Evolutionary conservation across 306 rosid genomes (phyloP), one percentile per base, ranked within the genome.

Genomic region (Vigna nakashimae): DNA sequence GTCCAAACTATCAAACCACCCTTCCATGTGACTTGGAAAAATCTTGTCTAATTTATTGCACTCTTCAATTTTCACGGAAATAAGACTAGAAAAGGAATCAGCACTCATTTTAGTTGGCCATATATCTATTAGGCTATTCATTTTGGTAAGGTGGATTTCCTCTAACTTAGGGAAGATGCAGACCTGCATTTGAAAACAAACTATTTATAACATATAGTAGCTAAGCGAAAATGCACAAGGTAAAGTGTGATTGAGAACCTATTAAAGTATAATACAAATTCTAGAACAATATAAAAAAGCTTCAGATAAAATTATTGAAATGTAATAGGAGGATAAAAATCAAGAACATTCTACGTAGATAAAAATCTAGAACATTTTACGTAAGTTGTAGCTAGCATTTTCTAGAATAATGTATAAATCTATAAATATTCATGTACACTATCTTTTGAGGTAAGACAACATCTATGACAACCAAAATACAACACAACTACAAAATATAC

Each of bases 101-200:
- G 1, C 18, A 22, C 22, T 18, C 3, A 68, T 46, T 20, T 51
- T 18, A 6, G 15, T 16, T 2, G 28, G 62, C 84, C 80, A 80
- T 14, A 80, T 65, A 10, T 24, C 9, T 7, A 9, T 80, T 48
- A 80, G 18, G 4, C 0, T 32, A 10, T 22, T 4, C 84, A 80
- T 73, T 17, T 10, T 0, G 1, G 3, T 12, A 3, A 79, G 58
- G 1, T 63, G 51, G 66, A 79, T 40, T 40, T 62, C 65, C 18
- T 79, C 73, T 64, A 79, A 38, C 15, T 51, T 52, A 7, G 83
- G 83, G 12, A 79, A 79, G 16, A 79, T 6, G 1, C 6, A 3
- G 0, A 16, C 57, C 57, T 79, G 48, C 28, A 40, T 14, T 58
- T 46, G 63, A 42, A 69, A 20, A 76, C 12, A 18, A 69, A 3